These are phyloP conservation scores for Cyberlindnera bimundalis DNA, from an alignment of 805 yeast genomes.

Conservation along the genomic window DNA sequence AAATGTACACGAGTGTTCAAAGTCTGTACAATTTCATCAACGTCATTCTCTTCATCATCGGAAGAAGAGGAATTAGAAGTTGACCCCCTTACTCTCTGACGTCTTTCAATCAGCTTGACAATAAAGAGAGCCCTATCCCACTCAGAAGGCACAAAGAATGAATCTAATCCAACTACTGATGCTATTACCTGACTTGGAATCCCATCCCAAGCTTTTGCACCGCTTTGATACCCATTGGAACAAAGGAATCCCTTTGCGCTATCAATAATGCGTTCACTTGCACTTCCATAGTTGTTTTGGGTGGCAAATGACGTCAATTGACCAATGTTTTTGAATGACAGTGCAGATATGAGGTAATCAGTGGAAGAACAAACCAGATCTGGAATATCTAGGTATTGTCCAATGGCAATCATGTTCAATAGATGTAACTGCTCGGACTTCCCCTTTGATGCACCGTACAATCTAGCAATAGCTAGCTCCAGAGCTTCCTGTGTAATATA, in stretches of 20 bases:
- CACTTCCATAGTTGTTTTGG: slow-evolving; percentile 42
- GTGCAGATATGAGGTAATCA: slow-evolving; percentile 32
- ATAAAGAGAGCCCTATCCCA: slow-evolving; percentile 53
- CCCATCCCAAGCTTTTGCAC: slow-evolving; percentile 43
- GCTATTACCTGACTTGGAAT: slow-evolving; percentile 41
- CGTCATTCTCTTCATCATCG: slow-evolving; percentile 16
- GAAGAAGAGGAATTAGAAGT: neutral
- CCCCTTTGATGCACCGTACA: slow-evolving; percentile 42
- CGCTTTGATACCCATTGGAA: slow-evolving; percentile 47
- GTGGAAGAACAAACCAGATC: slow-evolving; percentile 44
- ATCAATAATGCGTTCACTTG: slow-evolving; percentile 43
- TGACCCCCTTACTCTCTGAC: slow-evolving; percentile 16
- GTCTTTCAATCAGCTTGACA: slow-evolving; percentile 39
- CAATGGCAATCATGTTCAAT: slow-evolving; percentile 43
- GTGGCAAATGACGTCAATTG: slow-evolving; percentile 40
- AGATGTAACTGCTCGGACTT: slow-evolving; percentile 35
- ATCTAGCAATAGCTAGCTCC: slow-evolving; percentile 43
- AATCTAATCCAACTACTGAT: slow-evolving; percentile 45
- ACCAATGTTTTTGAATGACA: slow-evolving; percentile 37
- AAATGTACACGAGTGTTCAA: slow-evolving; percentile 42
- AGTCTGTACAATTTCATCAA: slow-evolving; percentile 28
- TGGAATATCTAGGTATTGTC: slow-evolving; percentile 46
- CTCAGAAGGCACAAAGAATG: slow-evolving; percentile 51
- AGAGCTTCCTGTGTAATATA: slow-evolving; percentile 43
- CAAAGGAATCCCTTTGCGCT: slow-evolving; percentile 44